Conservation (phyloP, 2,329 filamentous ascomycete genomes). For the Sporothrix protearum region DNA sequence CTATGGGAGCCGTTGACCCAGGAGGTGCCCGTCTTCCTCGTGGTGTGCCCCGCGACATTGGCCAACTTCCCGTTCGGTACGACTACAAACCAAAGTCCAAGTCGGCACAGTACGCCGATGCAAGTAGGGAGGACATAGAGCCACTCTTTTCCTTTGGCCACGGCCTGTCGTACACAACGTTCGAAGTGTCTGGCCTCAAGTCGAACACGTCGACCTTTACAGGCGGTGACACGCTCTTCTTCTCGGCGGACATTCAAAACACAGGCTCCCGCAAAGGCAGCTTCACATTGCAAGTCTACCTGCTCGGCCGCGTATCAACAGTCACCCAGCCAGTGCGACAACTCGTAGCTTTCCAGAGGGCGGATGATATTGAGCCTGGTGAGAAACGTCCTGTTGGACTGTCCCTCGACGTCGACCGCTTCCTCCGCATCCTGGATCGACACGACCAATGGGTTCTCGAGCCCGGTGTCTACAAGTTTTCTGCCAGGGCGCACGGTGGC, state of each 20-base stretch:
- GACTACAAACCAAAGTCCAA: constrained; percentile 12
- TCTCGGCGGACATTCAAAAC: not conserved
- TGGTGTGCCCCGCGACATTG: constrained; percentile 1
- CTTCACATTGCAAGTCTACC: constrained; percentile 11
- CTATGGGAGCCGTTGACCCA: not conserved
- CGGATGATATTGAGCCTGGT: not conserved
- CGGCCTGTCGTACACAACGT: not conserved
- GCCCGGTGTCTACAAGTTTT: not conserved
- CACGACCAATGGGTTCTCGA: not conserved
- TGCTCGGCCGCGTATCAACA: not conserved
- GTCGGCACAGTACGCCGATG: constrained; percentile 6
- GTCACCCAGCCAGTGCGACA: constrained; percentile 10
- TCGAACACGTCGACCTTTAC: not conserved
- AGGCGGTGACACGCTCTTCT: not conserved
- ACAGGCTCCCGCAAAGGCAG: not conserved
- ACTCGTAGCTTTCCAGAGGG: constrained; percentile 6
- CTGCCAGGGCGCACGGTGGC: not conserved
- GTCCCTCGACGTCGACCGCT: not conserved
- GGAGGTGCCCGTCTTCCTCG: constrained; percentile 1
- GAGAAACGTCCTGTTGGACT: not conserved
- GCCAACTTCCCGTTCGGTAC: constrained; percentile 11
- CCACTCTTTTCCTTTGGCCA: constrained; percentile 2
- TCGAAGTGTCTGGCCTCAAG: not conserved
- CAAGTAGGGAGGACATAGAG: not conserved
- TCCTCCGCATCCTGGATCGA: constrained; percentile 5